Evolutionary conservation across 139 green algal species (phyloP).

Genomic region (Spirogloea muscicola): DNA sequence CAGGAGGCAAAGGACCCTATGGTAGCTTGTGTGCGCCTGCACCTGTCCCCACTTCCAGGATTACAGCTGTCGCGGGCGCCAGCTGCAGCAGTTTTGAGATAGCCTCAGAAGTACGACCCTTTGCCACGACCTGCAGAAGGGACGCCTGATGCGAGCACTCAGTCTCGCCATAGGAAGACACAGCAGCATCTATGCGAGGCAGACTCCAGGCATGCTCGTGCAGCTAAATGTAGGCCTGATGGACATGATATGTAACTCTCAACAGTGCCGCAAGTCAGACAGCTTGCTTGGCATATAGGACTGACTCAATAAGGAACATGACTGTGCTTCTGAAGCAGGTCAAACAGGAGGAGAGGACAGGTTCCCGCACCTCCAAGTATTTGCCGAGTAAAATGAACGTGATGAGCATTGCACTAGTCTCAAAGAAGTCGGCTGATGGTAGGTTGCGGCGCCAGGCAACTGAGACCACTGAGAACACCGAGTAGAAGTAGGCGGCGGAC

Average conservation of each 20-base stretch:
- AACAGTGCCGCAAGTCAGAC: too few species aligned
- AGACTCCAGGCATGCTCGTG: too few species aligned
- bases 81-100: conserved; percentile 75
- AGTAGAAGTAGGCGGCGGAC: conserved; percentile 89
- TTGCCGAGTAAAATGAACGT: conserved; percentile 94
- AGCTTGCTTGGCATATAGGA: too few species aligned
- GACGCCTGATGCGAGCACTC: too few species aligned
- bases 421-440: conserved; percentile 90
- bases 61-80: conserved; percentile 64
- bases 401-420: conserved; percentile 95
- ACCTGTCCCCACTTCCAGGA: conserved; percentile 67
- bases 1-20: neutral
- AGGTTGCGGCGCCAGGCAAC: conserved; percentile 52
- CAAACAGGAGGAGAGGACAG: neutral
- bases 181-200: too few species aligned
- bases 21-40: neutral
- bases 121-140: conserved; percentile 29
- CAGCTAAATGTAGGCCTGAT: too few species aligned
- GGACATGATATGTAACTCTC: too few species aligned
- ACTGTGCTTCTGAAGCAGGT: too few species aligned
- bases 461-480: conserved; percentile 74
- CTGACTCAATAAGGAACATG: too few species aligned
- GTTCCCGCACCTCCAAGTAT: conserved; percentile 65
- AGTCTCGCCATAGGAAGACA: too few species aligned
- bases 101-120: conserved; percentile 71